A percentile compares a stretch with the other conserved stretches of the same genome.
These are phyloP conservation scores for Periconia sp. DNA, from an alignment of 2,329 filamentous ascomycete genomes.

Conservation along the genomic window DNA sequence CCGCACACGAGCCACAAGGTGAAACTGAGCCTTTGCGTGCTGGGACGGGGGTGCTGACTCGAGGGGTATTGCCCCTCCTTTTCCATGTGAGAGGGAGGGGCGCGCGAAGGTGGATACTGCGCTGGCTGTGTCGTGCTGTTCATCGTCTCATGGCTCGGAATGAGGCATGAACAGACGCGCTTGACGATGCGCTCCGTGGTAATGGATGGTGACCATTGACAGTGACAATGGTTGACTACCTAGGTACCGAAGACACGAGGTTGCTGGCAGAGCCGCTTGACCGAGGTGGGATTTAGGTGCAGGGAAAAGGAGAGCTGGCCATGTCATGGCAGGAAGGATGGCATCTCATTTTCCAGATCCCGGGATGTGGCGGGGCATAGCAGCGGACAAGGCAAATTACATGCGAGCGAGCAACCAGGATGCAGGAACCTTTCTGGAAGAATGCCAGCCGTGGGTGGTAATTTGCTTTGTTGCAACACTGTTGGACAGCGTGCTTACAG, in stretches of 20 bases:
- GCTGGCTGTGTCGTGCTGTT: no score
- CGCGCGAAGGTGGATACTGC: neutral
- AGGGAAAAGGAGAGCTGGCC: constrained; percentile 3
- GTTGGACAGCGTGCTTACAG: neutral
- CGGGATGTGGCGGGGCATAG: constrained; percentile 21
- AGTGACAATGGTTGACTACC: constrained; percentile 1
- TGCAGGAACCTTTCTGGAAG: neutral
- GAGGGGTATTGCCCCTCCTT: neutral
- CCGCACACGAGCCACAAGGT: neutral
- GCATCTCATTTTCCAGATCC: constrained; percentile 8
- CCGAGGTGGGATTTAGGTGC: neutral
- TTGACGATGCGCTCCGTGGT: neutral
- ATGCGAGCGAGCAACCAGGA: constrained; percentile 4
- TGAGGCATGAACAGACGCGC: no score
- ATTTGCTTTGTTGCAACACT: neutral
- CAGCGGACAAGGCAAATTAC: constrained; percentile 12
- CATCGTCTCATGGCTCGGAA: no score
- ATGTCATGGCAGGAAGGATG: constrained; percentile 16
- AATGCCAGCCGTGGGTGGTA: neutral
- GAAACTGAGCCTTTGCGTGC: neutral
- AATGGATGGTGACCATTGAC: neutral
- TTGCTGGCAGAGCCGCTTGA: neutral
- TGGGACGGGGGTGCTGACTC: neutral
- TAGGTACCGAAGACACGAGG: no score
- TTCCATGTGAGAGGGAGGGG: constrained; percentile 1